Conservation (phyloP, 225 moss, liverwort and hornwort genomes). For the Sphagnum tenellum region DNA sequence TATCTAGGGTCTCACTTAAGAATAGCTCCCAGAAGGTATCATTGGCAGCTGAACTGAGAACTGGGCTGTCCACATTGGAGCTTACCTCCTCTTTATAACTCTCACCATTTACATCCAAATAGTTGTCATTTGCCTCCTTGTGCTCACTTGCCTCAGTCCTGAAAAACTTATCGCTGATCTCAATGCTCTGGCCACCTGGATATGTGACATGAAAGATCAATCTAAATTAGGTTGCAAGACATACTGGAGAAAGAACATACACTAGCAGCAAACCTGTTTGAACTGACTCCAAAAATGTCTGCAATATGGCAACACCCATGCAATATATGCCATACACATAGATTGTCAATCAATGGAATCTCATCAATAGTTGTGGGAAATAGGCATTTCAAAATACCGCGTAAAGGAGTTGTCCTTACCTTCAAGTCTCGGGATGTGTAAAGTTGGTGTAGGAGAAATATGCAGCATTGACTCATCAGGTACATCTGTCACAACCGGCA, state of each 20-base stretch:
- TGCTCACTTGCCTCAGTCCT: conserved; percentile 15
- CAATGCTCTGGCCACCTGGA: conserved; percentile 26
- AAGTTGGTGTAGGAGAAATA: conserved; percentile 18
- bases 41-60: conserved; percentile 42
- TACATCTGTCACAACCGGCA: conserved; percentile 36
- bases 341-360: too few species aligned
- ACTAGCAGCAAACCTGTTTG: conserved; percentile 14
- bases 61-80: conserved; percentile 27
- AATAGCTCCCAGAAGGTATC: conserved; percentile 97
- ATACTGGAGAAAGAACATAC: background rate
- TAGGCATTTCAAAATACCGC: too few species aligned
- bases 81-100: conserved; percentile 48
- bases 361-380: too few species aligned
- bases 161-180: conserved; percentile 22
- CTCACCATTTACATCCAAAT: conserved; percentile 31
- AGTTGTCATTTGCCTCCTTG: conserved; percentile 32
- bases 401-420: too few species aligned
- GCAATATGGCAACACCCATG: too few species aligned
- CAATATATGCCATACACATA: too few species aligned
- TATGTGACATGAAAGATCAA: background rate
- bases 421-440: conserved; percentile 14
- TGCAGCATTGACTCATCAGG: conserved; percentile 2
- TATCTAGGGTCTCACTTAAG: conserved; percentile 26
- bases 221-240: too few species aligned
- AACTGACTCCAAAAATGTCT: too few species aligned